These are phyloP conservation scores for Asterophora lycoperdoides DNA, from an alignment of 768 basidiomycete genomes.

Conservation along the genomic window DNA sequence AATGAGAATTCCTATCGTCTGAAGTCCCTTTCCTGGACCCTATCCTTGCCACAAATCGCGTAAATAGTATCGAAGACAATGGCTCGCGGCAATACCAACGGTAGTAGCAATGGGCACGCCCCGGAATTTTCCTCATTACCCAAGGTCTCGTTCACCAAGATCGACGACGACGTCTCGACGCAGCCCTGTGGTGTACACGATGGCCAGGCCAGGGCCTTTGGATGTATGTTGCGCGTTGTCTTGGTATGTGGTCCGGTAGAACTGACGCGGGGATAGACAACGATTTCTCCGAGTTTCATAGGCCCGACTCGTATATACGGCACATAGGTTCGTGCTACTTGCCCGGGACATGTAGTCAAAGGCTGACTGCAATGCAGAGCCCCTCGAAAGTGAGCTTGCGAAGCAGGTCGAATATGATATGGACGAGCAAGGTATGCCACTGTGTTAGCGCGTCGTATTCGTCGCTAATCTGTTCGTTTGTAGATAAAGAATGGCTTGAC, in stretches of 20 bases:
- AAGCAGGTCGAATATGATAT: conserved; percentile 98
- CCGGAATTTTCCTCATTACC: conserved; percentile 39
- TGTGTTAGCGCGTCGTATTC: conserved; percentile 15
- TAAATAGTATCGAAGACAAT: conserved; percentile 2
- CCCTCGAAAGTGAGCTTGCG: conserved; percentile 87
- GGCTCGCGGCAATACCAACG: conserved; percentile 10
- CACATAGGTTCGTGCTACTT: conserved; percentile 64
- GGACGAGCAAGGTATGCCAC: conserved; percentile 85
- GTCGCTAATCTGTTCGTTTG: conserved; percentile 1
- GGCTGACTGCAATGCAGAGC: conserved; percentile 48
- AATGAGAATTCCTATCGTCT: neutral
- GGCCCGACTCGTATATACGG: conserved; percentile 86
- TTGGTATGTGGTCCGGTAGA: too few relatives aligned
- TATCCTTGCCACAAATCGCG: neutral
- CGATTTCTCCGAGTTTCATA: conserved; percentile 66
- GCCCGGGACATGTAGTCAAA: conserved; percentile 1
- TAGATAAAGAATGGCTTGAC: conserved; percentile 96
- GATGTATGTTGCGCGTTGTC: conserved; percentile 48
- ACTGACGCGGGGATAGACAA: conserved; percentile 27
- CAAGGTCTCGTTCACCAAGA: conserved; percentile 61
- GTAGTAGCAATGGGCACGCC: neutral
- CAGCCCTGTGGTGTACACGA: conserved; percentile 64
- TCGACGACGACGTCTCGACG: conserved; percentile 59
- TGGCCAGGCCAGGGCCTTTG: conserved; percentile 59
- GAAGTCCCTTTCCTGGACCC: neutral